These are phyloP conservation scores for Tausonia pullulans DNA, from an alignment of 1,284 basidiomycete species.

Conservation along the genomic window DNA sequence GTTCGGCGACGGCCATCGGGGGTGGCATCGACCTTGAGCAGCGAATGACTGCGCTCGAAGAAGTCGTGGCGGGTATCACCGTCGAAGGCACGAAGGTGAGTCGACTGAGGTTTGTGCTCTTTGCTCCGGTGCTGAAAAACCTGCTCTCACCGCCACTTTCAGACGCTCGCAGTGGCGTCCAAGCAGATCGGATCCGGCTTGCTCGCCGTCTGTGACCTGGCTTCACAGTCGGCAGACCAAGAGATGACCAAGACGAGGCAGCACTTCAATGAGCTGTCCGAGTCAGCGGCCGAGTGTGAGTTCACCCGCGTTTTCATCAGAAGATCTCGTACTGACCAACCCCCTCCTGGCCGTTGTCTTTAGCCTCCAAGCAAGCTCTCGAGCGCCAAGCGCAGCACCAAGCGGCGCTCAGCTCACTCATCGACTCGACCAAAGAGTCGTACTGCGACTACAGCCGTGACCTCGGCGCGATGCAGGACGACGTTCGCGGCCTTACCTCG, in stretches of 20 bases:
- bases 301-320: background rate
- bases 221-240: background rate
- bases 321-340: background rate
- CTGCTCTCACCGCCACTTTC: background rate
- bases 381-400: conserved; percentile 1
- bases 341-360: background rate
- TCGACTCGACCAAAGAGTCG: background rate
- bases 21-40: conserved; percentile 17
- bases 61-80: background rate
- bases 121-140: background rate
- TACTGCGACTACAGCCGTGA: background rate
- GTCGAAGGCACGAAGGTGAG: background rate
- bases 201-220: background rate
- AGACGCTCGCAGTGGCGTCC: background rate
- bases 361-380: background rate
- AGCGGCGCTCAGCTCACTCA: background rate
- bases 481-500: conserved; percentile 14
- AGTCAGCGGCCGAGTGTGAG: background rate
- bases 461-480: background rate
- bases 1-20: background rate
- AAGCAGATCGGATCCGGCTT: background rate
- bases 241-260: conserved; percentile 4
- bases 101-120: background rate
- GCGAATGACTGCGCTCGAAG: background rate
- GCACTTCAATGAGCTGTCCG: background rate